Conservation (phyloP, 2,329 filamentous ascomycete species). For the Colletotrichum higginsianum region DNA sequence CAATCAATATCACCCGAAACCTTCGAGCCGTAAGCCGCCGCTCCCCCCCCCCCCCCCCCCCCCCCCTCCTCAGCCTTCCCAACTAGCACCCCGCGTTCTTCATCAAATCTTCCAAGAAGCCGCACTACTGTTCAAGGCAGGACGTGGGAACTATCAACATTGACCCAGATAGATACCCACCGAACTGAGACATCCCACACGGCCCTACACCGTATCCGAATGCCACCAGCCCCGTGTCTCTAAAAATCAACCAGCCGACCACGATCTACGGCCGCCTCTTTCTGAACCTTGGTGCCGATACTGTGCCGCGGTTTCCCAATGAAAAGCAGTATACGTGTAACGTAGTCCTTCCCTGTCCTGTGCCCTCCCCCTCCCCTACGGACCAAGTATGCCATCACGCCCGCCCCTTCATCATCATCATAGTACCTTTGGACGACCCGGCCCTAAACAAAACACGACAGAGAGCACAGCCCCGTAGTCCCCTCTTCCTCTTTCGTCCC, state of each 20-base stretch:
- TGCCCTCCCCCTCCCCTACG: neutral
- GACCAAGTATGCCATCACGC: neutral
- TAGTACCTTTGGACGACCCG: neutral
- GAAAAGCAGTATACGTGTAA: neutral
- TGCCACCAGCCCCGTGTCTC: constrained; percentile 29
- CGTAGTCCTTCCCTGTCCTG: neutral
- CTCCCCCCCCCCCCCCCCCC: no score
- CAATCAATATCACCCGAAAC: neutral
- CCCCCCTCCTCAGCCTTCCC: neutral
- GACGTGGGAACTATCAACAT: neutral
- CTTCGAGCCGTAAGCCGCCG: no score
- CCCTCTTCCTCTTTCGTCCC: neutral
- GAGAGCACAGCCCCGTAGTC: neutral
- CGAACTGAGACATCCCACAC: constrained; percentile 32
- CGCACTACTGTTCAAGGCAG: neutral
- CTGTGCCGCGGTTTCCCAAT: neutral
- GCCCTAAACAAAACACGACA: neutral
- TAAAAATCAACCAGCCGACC: neutral
- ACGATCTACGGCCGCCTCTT: neutral
- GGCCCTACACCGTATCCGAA: constrained; percentile 21
- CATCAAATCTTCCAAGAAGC: neutral
- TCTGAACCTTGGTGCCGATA: neutral
- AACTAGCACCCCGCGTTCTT: neutral
- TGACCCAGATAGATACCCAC: constrained; percentile 15
- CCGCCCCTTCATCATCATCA: neutral